phyloP scores from a whole-genome alignment of 1,284 basidiomycete genomes.

The Cerrena zonata region DNA sequence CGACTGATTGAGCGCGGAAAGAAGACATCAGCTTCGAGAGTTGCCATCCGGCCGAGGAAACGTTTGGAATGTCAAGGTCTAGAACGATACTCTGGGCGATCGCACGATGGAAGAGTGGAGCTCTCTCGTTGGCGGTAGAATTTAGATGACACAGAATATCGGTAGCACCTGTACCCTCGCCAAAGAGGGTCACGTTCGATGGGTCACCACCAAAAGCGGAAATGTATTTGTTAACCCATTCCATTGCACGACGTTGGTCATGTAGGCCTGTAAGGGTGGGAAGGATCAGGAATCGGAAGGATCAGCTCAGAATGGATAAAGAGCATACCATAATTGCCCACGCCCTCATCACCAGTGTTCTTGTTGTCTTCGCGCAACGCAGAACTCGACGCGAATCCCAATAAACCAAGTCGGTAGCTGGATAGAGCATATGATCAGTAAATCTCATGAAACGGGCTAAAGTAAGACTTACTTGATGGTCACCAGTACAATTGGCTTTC shows the following conservation, averaged over 20 bases:
- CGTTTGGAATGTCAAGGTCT: conserved; percentile 54
- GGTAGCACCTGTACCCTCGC: conserved; percentile 62
- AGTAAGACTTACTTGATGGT: conserved; percentile 60
- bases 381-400: conserved; percentile 64
- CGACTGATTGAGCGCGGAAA: conserved; percentile 46
- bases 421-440: conserved; percentile 11
- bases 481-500: conserved; percentile 63
- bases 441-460: conserved; percentile 1
- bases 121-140: conserved; percentile 52
- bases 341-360: conserved; percentile 57
- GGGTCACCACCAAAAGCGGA: conserved; percentile 69
- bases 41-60: conserved; percentile 57
- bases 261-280: conserved; percentile 49
- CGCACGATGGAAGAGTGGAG: conserved; percentile 58
- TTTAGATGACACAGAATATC: conserved; percentile 69
- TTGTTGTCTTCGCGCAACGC: conserved; percentile 62
- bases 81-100: conserved; percentile 63
- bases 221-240: conserved; percentile 67
- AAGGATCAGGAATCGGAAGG: too few relatives aligned
- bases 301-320: conserved; percentile 6
- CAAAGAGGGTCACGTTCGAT: conserved; percentile 64
- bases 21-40: conserved; percentile 55
- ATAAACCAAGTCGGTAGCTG: conserved; percentile 70
- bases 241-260: conserved; percentile 64
- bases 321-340: conserved; percentile 64